A percentile compares a stretch with the other conserved stretches of the same genome.
These are phyloP conservation scores for Calocybe cyanea DNA, from an alignment of 768 basidiomycete genomes.

Conservation along the genomic window DNA sequence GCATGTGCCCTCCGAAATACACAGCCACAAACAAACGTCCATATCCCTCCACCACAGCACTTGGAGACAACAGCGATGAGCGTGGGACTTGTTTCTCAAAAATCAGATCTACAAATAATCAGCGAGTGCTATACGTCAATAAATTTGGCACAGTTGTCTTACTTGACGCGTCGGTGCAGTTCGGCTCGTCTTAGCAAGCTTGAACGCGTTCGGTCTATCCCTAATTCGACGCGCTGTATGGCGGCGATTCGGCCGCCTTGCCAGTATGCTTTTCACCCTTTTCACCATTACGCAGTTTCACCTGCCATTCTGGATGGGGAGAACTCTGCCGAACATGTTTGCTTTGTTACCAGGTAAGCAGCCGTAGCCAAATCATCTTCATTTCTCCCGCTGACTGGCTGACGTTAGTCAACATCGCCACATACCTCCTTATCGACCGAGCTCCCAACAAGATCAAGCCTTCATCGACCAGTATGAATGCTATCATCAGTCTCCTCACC, in stretches of 20 bases:
- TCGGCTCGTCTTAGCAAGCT: conserved; percentile 64
- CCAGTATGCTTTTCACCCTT: conserved; percentile 57
- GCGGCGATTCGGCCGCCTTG: conserved; percentile 56
- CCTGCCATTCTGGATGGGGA: conserved; percentile 87
- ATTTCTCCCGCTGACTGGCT: background rate
- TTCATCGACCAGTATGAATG: conserved; percentile 27
- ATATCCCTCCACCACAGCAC: too few relatives aligned
- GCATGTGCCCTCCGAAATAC: background rate
- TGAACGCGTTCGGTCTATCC: conserved; percentile 61
- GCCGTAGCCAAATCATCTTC: background rate
- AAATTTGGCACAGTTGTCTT: background rate
- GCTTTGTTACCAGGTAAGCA: conserved; percentile 73
- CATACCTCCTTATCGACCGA: conserved; percentile 43
- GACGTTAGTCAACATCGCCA: conserved; percentile 53
- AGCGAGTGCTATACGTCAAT: conserved; percentile 38
- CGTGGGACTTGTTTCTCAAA: conserved; percentile 35
- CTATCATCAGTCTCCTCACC: conserved; percentile 57
- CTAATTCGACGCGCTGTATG: conserved; percentile 61
- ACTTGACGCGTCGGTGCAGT: too few relatives aligned
- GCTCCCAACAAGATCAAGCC: conserved; percentile 36
- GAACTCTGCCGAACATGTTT: conserved; percentile 94
- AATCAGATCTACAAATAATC: conserved; percentile 67
- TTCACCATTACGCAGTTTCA: conserved; percentile 88
- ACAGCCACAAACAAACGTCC: conserved; percentile 5
- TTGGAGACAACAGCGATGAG: too few relatives aligned